These are phyloP conservation scores for Xylariomycetidae sp. DNA, from an alignment of 2,329 filamentous ascomycete species.

Conservation along the genomic window DNA sequence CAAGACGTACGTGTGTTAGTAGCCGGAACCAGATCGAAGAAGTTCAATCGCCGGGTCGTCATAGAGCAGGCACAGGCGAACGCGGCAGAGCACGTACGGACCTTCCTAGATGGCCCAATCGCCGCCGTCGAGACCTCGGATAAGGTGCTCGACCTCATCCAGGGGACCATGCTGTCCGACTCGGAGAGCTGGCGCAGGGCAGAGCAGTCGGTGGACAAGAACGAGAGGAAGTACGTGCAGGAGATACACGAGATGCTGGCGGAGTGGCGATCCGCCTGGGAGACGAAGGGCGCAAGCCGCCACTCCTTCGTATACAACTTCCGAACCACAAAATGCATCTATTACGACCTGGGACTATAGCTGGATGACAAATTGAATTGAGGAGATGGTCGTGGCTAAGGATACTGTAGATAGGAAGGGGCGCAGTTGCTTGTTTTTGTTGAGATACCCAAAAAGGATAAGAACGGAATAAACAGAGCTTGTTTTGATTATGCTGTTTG, in stretches of 20 bases:
- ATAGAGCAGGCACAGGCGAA: conserved; percentile 69
- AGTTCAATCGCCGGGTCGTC: conserved; percentile 81
- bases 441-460: too few relatives aligned
- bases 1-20: conserved; percentile 83
- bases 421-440: too few relatives aligned
- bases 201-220: conserved; percentile 71
- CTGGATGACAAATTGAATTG: conserved; percentile 7
- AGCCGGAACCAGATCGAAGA: conserved; percentile 80
- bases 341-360: conserved; percentile 66
- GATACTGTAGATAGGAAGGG: conserved; percentile 1
- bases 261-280: conserved; percentile 57
- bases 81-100: conserved; percentile 59
- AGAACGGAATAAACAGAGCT: too few relatives aligned
- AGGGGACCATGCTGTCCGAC: conserved; percentile 70
- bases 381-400: not conserved
- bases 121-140: conserved; percentile 86
- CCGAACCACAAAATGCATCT: conserved; percentile 74
- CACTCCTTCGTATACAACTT: conserved; percentile 93
- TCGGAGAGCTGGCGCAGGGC: conserved; percentile 78
- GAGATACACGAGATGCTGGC: conserved; percentile 75
- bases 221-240: conserved; percentile 75
- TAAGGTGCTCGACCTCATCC: conserved; percentile 71
- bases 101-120: conserved; percentile 73
- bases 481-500: too few relatives aligned
- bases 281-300: conserved; percentile 47